Percentiles rank a stretch among this genome's conserved stretches.
Conservation (phyloP, 495 filamentous ascomycete species). For the Lophiotrema nucula region DNA sequence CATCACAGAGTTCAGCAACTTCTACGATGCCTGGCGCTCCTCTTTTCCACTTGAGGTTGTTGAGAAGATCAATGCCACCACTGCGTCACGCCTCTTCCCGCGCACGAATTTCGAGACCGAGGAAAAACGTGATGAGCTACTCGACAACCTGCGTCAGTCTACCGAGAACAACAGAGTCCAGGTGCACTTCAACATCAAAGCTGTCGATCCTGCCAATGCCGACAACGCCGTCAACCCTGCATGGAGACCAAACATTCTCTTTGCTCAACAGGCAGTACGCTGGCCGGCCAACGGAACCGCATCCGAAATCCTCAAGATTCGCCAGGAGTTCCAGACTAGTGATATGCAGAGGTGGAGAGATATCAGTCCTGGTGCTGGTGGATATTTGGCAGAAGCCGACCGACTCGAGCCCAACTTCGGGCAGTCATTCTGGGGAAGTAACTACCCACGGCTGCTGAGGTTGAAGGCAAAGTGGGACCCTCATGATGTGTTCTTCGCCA, state of each 20-base stretch:
- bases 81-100: slow-evolving; percentile 27
- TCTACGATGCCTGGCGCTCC: slow-evolving; percentile 25
- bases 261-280: slow-evolving; percentile 26
- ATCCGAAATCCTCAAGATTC: slow-evolving; percentile 12
- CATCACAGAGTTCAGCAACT: slow-evolving; percentile 21
- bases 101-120: slow-evolving; percentile 25
- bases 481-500: slow-evolving; percentile 24
- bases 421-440: slow-evolving; percentile 27
- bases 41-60: slow-evolving; percentile 20
- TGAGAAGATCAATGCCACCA: slow-evolving; percentile 16
- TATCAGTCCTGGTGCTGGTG: slow-evolving; percentile 27
- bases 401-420: slow-evolving; percentile 26
- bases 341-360: slow-evolving; percentile 30
- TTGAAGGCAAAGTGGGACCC: slow-evolving; percentile 25
- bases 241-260: slow-evolving; percentile 27
- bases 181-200: slow-evolving; percentile 31
- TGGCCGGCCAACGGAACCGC: slow-evolving; percentile 25
- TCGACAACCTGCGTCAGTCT: slow-evolving; percentile 14
- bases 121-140: slow-evolving; percentile 23
- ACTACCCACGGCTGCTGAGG: slow-evolving; percentile 19
- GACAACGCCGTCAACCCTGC: slow-evolving; percentile 34
- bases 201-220: slow-evolving; percentile 21
- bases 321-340: slow-evolving; percentile 18
- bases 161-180: slow-evolving; percentile 25
- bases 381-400: slow-evolving; percentile 31